Evolutionary conservation across 2,329 filamentous ascomycete genomes (phyloP), one percentile per base, ranked within the genome.

Genomic region (Neoarthrinium moseri): DNA sequence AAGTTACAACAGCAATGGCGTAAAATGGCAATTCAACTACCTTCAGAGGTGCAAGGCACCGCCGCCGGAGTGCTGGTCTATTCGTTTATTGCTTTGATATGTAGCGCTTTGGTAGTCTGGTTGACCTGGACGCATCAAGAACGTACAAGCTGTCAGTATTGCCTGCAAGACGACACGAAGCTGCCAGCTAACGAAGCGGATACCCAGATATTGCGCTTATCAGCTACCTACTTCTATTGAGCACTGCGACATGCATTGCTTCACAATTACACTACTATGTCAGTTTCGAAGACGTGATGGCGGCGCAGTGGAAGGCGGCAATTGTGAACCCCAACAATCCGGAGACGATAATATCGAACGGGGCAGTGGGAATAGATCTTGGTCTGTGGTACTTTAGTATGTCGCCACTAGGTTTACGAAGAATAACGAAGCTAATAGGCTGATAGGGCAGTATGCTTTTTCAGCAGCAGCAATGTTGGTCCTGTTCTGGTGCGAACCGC

Each of bases 351-450:
- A 41, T 53, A 13, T 45, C 49, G 17, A 53, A 53, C 24, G 44
- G 49, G 8, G 38, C 47, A n/a, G 48, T 45, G 3, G 49, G 51
- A 12, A 8, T 45, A 6, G 47, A 53, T 34, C 35, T 55, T 4
- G 51, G 37, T 2, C 43, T 55, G 4, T 55, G 48, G 42, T 53
- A 53, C 43, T 50, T 55, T 21, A 49, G 52, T 55, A 37, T 7
- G 48, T 43, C 24, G 23, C 12, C 4, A 8, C 5, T 12, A 13
- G 3, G 20, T 8, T 4, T 15, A 12, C 8, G 12, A n/a, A 29
- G 8, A n/a, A 29, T 22, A 8, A 4, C 15, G 3, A 10, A 7
- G 3, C 4, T 15, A 13, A n/a, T 6, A 21, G 5, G 4, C 11
- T 11, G 13, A 4, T 23, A 51, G 47, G 46, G 20, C 46, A 51